Evolutionary conservation across 805 yeast species (phyloP), one percentile per base, ranked within the genome.

Genomic region (Lipomyces oligophaga): DNA sequence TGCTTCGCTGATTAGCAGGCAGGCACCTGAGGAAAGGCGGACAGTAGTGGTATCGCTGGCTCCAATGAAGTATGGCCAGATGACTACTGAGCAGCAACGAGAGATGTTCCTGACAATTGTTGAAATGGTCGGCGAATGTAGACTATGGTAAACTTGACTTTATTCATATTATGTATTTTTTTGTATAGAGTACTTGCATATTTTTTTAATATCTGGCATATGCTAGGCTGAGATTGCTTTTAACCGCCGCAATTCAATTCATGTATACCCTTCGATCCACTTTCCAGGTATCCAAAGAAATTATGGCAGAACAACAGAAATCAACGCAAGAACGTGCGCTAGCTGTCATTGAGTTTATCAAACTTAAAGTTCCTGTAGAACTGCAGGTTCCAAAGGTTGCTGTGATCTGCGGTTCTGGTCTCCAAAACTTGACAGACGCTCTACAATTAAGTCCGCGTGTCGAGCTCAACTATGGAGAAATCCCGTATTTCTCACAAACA

Each of bases 381-480:
- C 43, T 52, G n/a, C 34, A 35, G 13, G 11, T 32, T 10, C 95
- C 96, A 1, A 69, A 78, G 49, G 80, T 79, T 0, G 76, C 88
- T 47, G 83, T 90, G 54, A 85, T 90, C 43, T 89, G 97, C 67
- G 98, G 98, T 5, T 85, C 96, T 3, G 98, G 98, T 0, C 72
- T 90, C 15, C 95, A 96, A 10, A 95, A 94, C 0, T 81, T 90
- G 40, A 82, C 89, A 1, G 71, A 76, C 39, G 67, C 73, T 20
- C 61, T 83, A 35, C 58, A 67, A n/a, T 46, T 68, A 7, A 58
- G 46, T 6, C 60, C 66, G 11, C 52, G 52, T 15, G 66, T 78
- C 18, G 76, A 72, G 39, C 72, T 90, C 22, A 68, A 81, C 1
- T 90, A 87, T 62, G 57, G 63, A 5, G 72, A 74, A 0, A 85